These are phyloP conservation scores for Blastocystis sp. DNA, from an alignment of 352 stramenopile genomes.

Conservation along the genomic window DNA sequence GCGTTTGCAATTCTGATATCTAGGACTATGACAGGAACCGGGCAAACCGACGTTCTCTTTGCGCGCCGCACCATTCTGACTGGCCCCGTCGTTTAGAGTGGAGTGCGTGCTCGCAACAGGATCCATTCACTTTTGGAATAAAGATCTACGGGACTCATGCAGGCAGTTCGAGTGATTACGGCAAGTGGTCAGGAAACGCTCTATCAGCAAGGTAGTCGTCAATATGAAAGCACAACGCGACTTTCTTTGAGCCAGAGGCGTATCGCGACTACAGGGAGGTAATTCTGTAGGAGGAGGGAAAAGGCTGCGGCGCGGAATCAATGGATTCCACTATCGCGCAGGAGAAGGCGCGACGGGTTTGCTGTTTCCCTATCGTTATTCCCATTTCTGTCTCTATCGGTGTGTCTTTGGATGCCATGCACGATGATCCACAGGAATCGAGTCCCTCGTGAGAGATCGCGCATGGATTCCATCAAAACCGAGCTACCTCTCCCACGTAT, in stretches of 20 bases:
- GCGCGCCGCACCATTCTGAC: not conserved
- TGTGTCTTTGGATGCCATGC: too few relatives aligned
- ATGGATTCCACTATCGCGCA: too few relatives aligned
- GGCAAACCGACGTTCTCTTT: not conserved
- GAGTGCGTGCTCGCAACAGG: not conserved
- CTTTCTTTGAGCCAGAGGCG: not conserved
- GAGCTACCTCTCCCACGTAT: too few relatives aligned
- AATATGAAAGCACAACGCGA: not conserved
- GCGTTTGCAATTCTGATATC: slow-evolving; percentile 20
- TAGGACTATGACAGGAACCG: not conserved
- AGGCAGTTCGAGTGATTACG: not conserved
- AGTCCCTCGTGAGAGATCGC: too few relatives aligned
- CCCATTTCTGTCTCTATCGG: too few relatives aligned
- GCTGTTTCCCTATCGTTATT: too few relatives aligned
- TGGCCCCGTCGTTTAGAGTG: not conserved
- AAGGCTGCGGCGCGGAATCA: not conserved
- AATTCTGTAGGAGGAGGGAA: not conserved
- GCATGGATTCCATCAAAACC: too few relatives aligned
- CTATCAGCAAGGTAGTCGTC: not conserved
- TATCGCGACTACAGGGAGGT: not conserved
- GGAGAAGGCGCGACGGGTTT: too few relatives aligned
- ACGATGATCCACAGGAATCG: too few relatives aligned
- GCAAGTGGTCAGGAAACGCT: not conserved
- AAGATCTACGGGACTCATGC: not conserved
- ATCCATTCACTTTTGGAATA: not conserved